Evolutionary conservation across 78 protist genomes (phyloP).

Genomic region (slime mould (Dictyostelium discoideum)): dicty_2.7 NC_007088.5:5609501-5610000

Average conservation of each 20-base stretch:
- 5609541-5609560: not conserved
- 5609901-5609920: not conserved
- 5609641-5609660: conserved; percentile 1
- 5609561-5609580: not conserved
- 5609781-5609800: not conserved
- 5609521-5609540: conserved; percentile 24
- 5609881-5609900: not conserved
- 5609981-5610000: not conserved
- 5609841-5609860: not conserved
- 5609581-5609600: no score
- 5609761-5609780: not conserved
- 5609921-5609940: not conserved
- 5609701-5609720: conserved; percentile 6
- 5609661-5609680: not conserved
- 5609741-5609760: not conserved
- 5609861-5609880: not conserved
- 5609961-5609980: not conserved
- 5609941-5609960: not conserved
- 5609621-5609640: not conserved
- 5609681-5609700: conserved; percentile 9
- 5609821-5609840: not conserved
- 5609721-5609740: not conserved
- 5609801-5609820: not conserved
- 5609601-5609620: no score
- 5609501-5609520: conserved; percentile 17